Percentiles rank a stretch among this genome's conserved stretches.
Evolutionary conservation across 495 filamentous ascomycete species (phyloP).

Genomic region (Cercophora scortea): DNA sequence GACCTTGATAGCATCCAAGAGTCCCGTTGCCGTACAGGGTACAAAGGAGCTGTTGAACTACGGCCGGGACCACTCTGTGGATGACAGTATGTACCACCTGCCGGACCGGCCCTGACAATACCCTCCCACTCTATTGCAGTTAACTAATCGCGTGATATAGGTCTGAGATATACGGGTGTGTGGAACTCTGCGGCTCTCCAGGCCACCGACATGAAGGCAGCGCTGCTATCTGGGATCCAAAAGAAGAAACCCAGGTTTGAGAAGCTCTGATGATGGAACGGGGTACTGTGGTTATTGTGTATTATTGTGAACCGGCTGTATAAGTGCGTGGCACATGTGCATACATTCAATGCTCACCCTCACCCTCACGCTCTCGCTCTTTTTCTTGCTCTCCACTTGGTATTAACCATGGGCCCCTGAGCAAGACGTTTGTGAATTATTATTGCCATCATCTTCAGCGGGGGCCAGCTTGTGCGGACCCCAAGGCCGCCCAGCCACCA

Average conservation of each 20-base stretch:
- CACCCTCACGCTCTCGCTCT: too few species aligned
- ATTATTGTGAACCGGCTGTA: neutral
- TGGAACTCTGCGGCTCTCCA: constrained; percentile 86
- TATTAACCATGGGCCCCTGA: too few species aligned
- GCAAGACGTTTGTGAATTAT: neutral
- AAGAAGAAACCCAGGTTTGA: constrained; percentile 78
- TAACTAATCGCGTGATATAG: constrained; percentile 24
- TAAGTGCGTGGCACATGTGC: neutral
- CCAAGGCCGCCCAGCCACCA: too few species aligned
- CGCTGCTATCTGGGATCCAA: constrained; percentile 66
- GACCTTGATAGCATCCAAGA: constrained; percentile 64
- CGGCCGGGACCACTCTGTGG: constrained; percentile 67
- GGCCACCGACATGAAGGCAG: constrained; percentile 65
- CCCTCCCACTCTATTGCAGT: constrained; percentile 1
- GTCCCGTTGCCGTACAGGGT: constrained; percentile 83
- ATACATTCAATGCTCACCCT: too few species aligned
- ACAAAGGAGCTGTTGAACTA: constrained; percentile 93
- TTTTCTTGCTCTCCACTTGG: too few species aligned
- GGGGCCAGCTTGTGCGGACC: too few species aligned
- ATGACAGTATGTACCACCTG: constrained; percentile 52
- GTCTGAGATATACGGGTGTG: constrained; percentile 71
- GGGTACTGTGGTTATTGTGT: neutral
- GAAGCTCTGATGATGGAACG: constrained; percentile 57
- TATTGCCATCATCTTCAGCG: neutral
- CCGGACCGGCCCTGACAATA: neutral